phyloP scores from a whole-genome alignment of 495 filamentous ascomycete species.

The Penicillium canariense region DNA sequence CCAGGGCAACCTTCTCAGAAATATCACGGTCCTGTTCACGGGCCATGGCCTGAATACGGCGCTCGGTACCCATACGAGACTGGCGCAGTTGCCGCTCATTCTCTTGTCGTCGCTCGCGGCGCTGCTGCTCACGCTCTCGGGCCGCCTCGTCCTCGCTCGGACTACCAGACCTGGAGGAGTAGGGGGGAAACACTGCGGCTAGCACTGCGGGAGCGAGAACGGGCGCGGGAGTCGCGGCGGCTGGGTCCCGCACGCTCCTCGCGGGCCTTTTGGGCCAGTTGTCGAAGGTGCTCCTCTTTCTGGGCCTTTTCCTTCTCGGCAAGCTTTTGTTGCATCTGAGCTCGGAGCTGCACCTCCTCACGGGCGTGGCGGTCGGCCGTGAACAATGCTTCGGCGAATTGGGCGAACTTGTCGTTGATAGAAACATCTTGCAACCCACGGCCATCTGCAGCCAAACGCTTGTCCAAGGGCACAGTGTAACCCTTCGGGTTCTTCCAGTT shows the following conservation, averaged over 20 bases:
- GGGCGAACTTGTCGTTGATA: conserved; percentile 98
- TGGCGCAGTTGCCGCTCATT: conserved; percentile 88
- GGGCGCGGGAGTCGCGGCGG: conserved; percentile 43
- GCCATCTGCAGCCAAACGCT: conserved; percentile 94
- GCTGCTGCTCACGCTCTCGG: conserved; percentile 71
- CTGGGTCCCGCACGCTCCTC: conserved; percentile 65
- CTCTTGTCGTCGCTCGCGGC: conserved; percentile 75
- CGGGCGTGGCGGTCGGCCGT: conserved; percentile 92
- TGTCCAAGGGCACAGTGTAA: conserved; percentile 95
- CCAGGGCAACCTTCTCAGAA: conserved; percentile 93
- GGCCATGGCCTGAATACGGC: conserved; percentile 84
- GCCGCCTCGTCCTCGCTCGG: conserved; percentile 64
- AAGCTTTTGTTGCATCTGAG: conserved; percentile 92
- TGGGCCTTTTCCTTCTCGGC: conserved; percentile 94
- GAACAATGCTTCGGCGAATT: conserved; percentile 91
- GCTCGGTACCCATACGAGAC: conserved; percentile 92
- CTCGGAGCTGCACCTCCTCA: conserved; percentile 90
- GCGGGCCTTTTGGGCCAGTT: conserved; percentile 86
- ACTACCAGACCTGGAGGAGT: conserved; percentile 54
- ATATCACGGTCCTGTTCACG: conserved; percentile 97
- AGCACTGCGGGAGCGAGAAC: conserved; percentile 45
- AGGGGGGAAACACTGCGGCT: conserved; percentile 56
- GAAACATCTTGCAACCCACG: conserved; percentile 89
- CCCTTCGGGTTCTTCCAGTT: conserved; percentile 99
- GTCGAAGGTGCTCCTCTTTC: conserved; percentile 90